Evolutionary conservation across 495 filamentous ascomycete genomes (phyloP), one percentile per base, ranked within the genome.

Genomic region (Penicillium crystallinum): DNA sequence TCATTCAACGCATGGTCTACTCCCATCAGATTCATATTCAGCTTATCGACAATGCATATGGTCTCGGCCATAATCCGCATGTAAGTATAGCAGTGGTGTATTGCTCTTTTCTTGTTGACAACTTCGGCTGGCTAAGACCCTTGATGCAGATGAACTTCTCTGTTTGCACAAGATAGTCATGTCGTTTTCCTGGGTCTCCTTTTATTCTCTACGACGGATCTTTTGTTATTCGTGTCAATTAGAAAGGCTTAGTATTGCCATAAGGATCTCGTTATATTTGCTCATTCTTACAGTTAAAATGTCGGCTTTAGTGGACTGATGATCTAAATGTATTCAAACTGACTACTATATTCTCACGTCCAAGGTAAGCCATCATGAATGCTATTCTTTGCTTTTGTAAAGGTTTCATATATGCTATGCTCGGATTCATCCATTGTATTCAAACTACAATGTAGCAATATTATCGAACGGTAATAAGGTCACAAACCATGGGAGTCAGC

Each of bases 11-110:
- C 37, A 21, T 12, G 17, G 6, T 2, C 46, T 3, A 46, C 30
- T 2, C 40, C 42, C 3, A 22, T 12, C 6, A 49, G 21, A 9
- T 21, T 37, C 8, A 23, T 12, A 17, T 22, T 54, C n/a, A 49
- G 11, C 3, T 15, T 37, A 4, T 48, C 50, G 4, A 22, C 38
- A 18, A 62, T 50, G 31, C 57, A 52, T 15, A 58, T 64, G 8
- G 61, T 64, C 27, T 64, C 57, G 10, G 61, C 55, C 55, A 64
- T 61, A 19, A 64, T 64, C 12, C 61, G 55, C 58, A 64, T 64
- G 17, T 56, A 64, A 3, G 58, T 58, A 33, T 64, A 64, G 43
- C 58, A 61, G 30, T 61, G 61, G 23, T 64, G 57, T 4, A 61
- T 21, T 3, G 58, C 43, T 31, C 61, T 52, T 31, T 53, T 55